Base-by-base conservation (phyloP, 306 rosid species). In the Calophaca sinica region DNA sequence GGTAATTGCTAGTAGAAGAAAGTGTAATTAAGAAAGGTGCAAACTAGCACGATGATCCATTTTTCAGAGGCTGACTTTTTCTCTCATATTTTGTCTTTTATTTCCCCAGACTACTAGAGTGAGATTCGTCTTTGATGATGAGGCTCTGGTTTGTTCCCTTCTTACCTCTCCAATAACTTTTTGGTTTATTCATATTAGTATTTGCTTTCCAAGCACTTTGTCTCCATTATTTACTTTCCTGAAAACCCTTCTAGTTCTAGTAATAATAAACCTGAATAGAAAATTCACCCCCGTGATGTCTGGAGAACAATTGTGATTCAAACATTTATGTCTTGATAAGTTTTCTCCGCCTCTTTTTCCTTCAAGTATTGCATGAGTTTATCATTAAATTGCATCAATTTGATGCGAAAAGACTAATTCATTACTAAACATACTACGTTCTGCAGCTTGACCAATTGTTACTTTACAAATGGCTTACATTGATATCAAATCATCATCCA, bases 81-180 rank as follows among this genome's bases (percentile, higher is more conserved):
- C 38, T 62, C 48, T 62, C 78, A 5, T 70, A n/a, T 12, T 59
- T 60, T 80, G 55, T 68, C 46, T 63, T 65, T 59, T 62, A 28
- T 64, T 86, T 78, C 54, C 63, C 70, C 82, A 94, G 98, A 81
- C 98, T 46, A 90, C 97, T 7, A 85, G 98, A 85, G 93, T 94
- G 63, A 88, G 92, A 81, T 94, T 94, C 52, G 97, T 91, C 85
- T 94, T 91, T 28, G 89, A 90, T 73, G 84, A 79, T 3, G 88
- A 94, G 59, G 89, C 97, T 76, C 84, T 94, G 98, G 98, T 94
- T 85, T 58, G 96, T 78, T 81, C 77, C 80, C 74, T 48, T 35
- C 78, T 82, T 65, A 67, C 75, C 74, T 81, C 70, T 62, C 63
- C 57, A 60, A 44, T 60, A 70, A 49, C 31, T 72, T 26, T 41